These are phyloP conservation scores for Tetrapisispora namnaoensis DNA, from an alignment of 805 yeast genomes.

Conservation along the genomic window DNA sequence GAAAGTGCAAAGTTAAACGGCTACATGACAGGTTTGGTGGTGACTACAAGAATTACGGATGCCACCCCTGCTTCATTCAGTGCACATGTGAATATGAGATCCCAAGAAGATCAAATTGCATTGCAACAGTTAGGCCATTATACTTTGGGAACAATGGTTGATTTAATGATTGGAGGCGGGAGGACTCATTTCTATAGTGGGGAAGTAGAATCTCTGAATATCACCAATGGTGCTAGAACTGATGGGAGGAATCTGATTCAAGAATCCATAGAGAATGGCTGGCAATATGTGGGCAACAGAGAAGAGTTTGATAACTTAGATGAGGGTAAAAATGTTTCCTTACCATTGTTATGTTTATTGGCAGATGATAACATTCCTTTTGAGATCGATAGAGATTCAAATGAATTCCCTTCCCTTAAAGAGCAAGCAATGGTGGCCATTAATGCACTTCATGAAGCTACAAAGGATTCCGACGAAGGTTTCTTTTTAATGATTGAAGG, in stretches of 20 bases:
- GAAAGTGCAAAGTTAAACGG: conserved; percentile 83
- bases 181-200: conserved; percentile 67
- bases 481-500: conserved; percentile 86
- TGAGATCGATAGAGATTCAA: conserved; percentile 62
- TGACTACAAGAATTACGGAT: conserved; percentile 85
- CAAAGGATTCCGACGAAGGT: conserved; percentile 67
- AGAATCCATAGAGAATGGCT: conserved; percentile 40
- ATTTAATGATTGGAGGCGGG: conserved; percentile 86
- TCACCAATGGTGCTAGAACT: conserved; percentile 47
- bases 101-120: conserved; percentile 78
- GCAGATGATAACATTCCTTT: conserved; percentile 76
- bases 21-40: conserved; percentile 79
- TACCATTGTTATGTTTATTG: conserved; percentile 71
- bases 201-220: conserved; percentile 7
- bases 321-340: conserved; percentile 49
- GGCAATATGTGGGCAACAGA: conserved; percentile 62
- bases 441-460: conserved; percentile 53
- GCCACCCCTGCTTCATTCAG: conserved; percentile 93
- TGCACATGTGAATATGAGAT: conserved; percentile 66
- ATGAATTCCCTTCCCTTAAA: conserved; percentile 61
- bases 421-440: conserved; percentile 73
- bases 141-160: conserved; percentile 71
- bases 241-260: conserved; percentile 62
- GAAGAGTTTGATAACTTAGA: conserved; percentile 47
- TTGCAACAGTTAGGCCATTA: conserved; percentile 77